These are phyloP conservation scores for Ichthyophonus hoferi DNA, from an alignment of 208 protist species.

Conservation along the genomic window DNA sequence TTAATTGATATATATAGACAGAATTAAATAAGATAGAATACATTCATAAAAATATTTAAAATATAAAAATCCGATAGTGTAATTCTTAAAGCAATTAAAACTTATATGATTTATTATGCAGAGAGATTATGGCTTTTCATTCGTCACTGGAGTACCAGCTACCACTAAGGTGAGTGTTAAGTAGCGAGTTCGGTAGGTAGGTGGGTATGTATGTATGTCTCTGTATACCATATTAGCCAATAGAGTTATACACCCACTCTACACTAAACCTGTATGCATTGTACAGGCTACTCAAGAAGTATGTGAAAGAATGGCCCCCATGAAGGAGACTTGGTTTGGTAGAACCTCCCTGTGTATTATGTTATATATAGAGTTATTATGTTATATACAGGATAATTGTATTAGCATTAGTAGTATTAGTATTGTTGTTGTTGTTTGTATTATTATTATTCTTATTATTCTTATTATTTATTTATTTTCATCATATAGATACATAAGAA, in stretches of 20 bases:
- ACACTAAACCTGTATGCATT: neutral
- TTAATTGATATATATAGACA: neutral
- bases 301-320: neutral
- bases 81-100: neutral
- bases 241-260: neutral
- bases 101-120: neutral
- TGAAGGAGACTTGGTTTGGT: neutral
- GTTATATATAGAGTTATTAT: too few species aligned
- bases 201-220: neutral
- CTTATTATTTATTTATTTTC: too few species aligned
- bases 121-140: neutral
- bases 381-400: too few species aligned
- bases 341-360: too few species aligned
- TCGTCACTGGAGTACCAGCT: neutral
- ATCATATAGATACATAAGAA: too few species aligned
- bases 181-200: neutral
- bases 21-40: too few species aligned
- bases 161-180: neutral
- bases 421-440: too few species aligned
- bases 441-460: too few species aligned
- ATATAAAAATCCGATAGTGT: too few species aligned
- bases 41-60: too few species aligned
- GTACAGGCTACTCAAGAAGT: constrained; percentile 17
- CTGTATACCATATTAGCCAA: neutral
- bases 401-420: too few species aligned